phyloP scores from a whole-genome alignment of 2,329 filamentous ascomycete species.

The Coniochaeta pulveracea region DNA sequence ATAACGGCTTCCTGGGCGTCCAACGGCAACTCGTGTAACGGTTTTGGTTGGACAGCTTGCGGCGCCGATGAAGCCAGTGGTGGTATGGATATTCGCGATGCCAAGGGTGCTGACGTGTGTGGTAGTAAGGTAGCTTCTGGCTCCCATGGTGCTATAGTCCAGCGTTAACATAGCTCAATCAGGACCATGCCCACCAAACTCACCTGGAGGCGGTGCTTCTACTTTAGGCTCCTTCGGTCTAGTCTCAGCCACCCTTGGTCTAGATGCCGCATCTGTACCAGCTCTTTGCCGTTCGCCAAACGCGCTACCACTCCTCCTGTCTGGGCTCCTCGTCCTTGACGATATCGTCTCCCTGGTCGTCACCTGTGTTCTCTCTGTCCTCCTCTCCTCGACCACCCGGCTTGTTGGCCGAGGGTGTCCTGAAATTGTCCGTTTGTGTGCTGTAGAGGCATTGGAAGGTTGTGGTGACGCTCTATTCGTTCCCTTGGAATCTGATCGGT shows the following conservation, averaged over 20 bases:
- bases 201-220: constrained; percentile 39
- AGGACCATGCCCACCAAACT: constrained; percentile 13
- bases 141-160: constrained; percentile 59
- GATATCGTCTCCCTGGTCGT: constrained; percentile 54
- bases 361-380: constrained; percentile 40
- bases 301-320: constrained; percentile 20
- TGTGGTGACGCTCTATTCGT: constrained; percentile 22
- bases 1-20: constrained; percentile 80
- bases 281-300: constrained; percentile 22
- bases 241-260: constrained; percentile 31
- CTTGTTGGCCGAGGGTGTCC: constrained; percentile 41
- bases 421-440: constrained; percentile 47
- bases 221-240: constrained; percentile 30
- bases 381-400: constrained; percentile 38
- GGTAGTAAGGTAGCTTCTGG: constrained; percentile 66
- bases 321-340: constrained; percentile 47
- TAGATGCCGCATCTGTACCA: constrained; percentile 22
- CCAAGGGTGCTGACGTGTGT: constrained; percentile 59
- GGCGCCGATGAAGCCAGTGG: constrained; percentile 68
- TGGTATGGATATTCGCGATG: constrained; percentile 42
- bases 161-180: constrained; percentile 9
- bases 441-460: constrained; percentile 24
- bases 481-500: constrained; percentile 20
- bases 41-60: constrained; percentile 51
- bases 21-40: constrained; percentile 60